Percentiles rank a stretch among this genome's conserved stretches.
Conservation (phyloP, 805 yeast genomes). For the Myxozyma neotropica region DNA sequence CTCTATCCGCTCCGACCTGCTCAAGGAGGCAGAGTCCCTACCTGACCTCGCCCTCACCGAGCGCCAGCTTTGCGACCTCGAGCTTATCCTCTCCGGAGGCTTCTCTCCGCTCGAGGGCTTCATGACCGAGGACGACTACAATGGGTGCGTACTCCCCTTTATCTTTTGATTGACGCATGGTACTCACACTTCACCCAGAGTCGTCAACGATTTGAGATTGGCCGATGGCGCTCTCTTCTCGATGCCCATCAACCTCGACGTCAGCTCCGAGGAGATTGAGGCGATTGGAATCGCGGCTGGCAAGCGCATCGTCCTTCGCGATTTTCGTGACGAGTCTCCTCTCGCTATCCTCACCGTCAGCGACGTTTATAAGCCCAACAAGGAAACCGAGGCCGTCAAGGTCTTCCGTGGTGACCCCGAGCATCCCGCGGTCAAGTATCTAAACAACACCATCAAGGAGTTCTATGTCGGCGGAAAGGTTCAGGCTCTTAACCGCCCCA, state of each 20-base stretch:
- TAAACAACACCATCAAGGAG: constrained; percentile 74
- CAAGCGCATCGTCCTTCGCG: constrained; percentile 71
- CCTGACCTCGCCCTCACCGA: constrained; percentile 60
- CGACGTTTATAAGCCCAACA: constrained; percentile 81
- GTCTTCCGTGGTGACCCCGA: constrained; percentile 97
- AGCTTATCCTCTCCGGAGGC: constrained; percentile 89
- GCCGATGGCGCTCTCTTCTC: constrained; percentile 82
- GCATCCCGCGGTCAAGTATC: constrained; percentile 86
- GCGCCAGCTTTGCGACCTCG: constrained; percentile 92
- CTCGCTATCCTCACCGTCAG: constrained; percentile 80
- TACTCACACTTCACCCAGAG: constrained; percentile 42
- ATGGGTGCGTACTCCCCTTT: constrained; percentile 36
- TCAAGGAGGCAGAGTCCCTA: constrained; percentile 59
- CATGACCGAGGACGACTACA: constrained; percentile 67
- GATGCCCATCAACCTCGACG: constrained; percentile 89
- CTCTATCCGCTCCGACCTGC: constrained; percentile 55
- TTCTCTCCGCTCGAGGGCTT: constrained; percentile 85
- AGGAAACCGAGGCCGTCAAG: constrained; percentile 73
- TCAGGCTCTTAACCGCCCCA: constrained; percentile 81
- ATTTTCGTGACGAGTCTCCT: constrained; percentile 76
- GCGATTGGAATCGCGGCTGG: constrained; percentile 50
- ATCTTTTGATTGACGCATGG: neutral
- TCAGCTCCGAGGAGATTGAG: constrained; percentile 54
- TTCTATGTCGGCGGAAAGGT: constrained; percentile 84
- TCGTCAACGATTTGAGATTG: constrained; percentile 68